phyloP scores from a whole-genome alignment of 2,329 filamentous ascomycete species.

The Ascochyta lentis region DNA sequence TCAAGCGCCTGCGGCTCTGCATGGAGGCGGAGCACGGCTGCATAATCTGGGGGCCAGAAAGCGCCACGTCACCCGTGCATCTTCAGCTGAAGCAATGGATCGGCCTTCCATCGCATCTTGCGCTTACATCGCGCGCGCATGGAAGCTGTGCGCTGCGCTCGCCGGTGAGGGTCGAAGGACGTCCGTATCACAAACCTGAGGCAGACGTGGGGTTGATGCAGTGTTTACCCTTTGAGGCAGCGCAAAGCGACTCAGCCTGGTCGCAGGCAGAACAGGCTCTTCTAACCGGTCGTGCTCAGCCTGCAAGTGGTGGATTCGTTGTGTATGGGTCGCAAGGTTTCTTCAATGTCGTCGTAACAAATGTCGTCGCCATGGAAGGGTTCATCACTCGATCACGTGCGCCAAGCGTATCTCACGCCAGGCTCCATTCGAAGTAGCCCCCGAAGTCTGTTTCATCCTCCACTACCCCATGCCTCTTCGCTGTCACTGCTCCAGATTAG shows the following conservation, averaged over 20 bases:
- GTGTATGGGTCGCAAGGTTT: not conserved
- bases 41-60: constrained; percentile 24
- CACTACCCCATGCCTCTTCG: not conserved
- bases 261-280: not conserved
- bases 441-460: not conserved
- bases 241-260: not conserved
- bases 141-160: constrained; percentile 12
- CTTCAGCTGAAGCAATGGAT: constrained; percentile 11
- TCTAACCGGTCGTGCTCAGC: not conserved
- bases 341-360: not conserved
- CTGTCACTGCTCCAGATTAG: not conserved
- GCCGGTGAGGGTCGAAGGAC: not conserved
- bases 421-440: not conserved
- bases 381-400: not conserved
- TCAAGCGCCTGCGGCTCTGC: constrained; percentile 29
- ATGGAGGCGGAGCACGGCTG: constrained; percentile 27
- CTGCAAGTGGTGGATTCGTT: not conserved
- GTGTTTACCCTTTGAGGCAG: constrained; percentile 1
- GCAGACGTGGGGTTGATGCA: constrained; percentile 5
- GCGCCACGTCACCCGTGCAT: constrained; percentile 31
- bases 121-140: constrained; percentile 18
- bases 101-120: constrained; percentile 17
- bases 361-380: not conserved
- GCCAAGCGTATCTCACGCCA: no score
- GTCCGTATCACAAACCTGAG: not conserved